These are phyloP conservation scores for Scutellaria minor DNA, from an alignment of 257 asterid genomes.

Conservation along the genomic window DNA sequence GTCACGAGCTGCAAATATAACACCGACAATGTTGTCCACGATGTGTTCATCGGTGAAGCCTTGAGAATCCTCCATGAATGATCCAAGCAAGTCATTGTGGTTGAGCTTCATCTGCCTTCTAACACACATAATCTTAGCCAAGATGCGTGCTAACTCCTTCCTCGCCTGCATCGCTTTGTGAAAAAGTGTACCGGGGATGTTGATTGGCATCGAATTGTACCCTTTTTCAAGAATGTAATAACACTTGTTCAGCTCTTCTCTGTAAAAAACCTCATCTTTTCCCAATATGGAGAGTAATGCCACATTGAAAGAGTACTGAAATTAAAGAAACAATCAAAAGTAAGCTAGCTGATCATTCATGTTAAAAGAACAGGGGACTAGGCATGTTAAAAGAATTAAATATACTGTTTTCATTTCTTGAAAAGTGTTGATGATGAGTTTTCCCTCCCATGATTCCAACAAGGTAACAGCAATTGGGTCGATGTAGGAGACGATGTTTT, in stretches of 20 bases:
- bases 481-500: constrained; percentile 52
- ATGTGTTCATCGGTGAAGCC: constrained; percentile 70
- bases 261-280: constrained; percentile 61
- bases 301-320: constrained; percentile 85
- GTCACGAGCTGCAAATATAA: constrained; percentile 79
- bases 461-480: constrained; percentile 49
- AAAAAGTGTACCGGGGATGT: constrained; percentile 76
- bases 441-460: constrained; percentile 63
- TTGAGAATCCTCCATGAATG: constrained; percentile 70
- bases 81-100: constrained; percentile 63
- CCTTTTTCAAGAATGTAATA: constrained; percentile 76
- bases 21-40: constrained; percentile 74
- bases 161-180: constrained; percentile 77
- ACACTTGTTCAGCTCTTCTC: constrained; percentile 75
- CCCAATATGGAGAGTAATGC: constrained; percentile 76
- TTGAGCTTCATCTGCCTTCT: constrained; percentile 47
- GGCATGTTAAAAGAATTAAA: constrained; percentile 21
- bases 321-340: constrained; percentile 5
- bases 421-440: constrained; percentile 67
- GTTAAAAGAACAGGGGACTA: constrained; percentile 35
- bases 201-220: constrained; percentile 75
- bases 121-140: constrained; percentile 53
- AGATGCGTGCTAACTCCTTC: constrained; percentile 58
- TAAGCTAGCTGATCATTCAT: background rate
- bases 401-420: constrained; percentile 82